Base-by-base conservation (phyloP, 345 rosid species). In the Aquilaria sinensis region DNA sequence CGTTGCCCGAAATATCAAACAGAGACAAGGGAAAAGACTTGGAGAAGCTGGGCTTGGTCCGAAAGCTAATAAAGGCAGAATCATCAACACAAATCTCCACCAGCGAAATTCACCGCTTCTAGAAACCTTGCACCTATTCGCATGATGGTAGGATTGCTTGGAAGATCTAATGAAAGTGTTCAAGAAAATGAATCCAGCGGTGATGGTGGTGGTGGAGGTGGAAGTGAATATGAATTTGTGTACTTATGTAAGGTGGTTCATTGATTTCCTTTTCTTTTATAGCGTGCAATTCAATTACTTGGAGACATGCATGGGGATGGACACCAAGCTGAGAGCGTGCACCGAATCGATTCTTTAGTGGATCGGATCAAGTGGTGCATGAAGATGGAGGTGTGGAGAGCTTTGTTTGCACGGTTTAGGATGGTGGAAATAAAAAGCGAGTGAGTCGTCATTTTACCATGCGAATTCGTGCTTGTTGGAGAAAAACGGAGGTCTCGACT, bases 161-260 rank as follows among this genome's bases (percentile, higher is more conserved):
- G 86, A 85, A 60, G 63, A 67, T 47, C 50, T 81, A 53, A 64
- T 75, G 70, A 60, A 60, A 3, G 84, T 77, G 64, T 63, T 79
- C 3, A 77, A 55, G 58, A 71, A 23, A 14, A 73, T 78, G 53
- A 70, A 74, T 10, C 91, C 88, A 47, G 15, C 72, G 12, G n/a
- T 81, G 31, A 63, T 79, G 84, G 67, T 79, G 33, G 76, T 83
- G 13, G 23, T 63, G 5, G 91, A 85, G 73, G 74, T 67, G 2
- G 84, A 85, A 65, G 91, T 86, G 4, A 80, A 75, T 49, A 83
- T 75, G 68, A 79, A 77, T 61, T 83, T 86, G 10, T 78, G 83
- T 0, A 62, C 67, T 2, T 83, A 77, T 6, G 75, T 74, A 60
- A 68, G 4, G 43, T 73, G 88, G 0, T 85, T 83, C 81, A 70